These are phyloP conservation scores for Xenoacremonium recifei DNA, from an alignment of 2,329 filamentous ascomycete genomes.

Conservation along the genomic window DNA sequence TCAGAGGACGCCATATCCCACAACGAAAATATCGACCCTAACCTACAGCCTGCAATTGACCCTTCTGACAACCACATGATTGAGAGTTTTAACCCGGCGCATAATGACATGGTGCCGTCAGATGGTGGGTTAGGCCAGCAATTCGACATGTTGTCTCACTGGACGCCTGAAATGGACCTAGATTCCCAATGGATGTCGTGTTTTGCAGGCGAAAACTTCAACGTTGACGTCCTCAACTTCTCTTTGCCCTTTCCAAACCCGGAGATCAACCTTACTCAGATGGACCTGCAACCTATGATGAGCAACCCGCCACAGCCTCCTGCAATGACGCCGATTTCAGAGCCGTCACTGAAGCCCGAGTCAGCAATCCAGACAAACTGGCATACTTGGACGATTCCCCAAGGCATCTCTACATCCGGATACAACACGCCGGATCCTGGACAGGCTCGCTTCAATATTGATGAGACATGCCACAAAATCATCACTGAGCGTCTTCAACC, in stretches of 20 bases:
- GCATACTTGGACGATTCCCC: background rate
- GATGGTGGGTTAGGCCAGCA: no score
- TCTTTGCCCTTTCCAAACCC: no score
- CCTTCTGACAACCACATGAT: no score
- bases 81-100: no score
- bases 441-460: background rate
- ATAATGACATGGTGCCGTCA: no score
- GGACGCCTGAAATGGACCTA: background rate
- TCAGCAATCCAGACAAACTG: background rate
- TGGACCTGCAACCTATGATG: no score
- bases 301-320: no score
- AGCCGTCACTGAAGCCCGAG: background rate
- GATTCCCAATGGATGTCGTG: background rate
- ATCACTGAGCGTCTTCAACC: background rate
- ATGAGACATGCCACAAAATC: background rate
- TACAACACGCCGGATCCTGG: background rate
- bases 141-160: background rate
- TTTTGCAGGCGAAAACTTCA: background rate
- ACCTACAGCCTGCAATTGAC: no score
- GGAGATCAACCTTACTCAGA: no score
- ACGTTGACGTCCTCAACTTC: background rate
- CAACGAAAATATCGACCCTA: no score
- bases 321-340: no score
- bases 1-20: no score
- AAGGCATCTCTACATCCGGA: background rate